phyloP scores from a whole-genome alignment of 176 grass and related monocot genomes.

The Eremochloa ophiuroides region DNA sequence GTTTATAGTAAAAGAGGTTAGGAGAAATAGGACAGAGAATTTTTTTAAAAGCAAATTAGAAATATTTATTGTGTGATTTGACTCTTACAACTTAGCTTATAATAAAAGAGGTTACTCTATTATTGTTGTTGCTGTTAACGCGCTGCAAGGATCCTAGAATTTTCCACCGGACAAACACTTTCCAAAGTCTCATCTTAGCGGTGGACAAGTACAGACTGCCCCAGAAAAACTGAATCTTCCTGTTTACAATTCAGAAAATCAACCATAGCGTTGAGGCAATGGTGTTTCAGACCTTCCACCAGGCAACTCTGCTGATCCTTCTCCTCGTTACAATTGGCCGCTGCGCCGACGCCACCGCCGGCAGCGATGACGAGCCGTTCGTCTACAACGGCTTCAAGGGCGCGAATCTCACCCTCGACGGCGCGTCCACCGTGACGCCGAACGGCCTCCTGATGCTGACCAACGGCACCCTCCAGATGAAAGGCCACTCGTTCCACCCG shows the following conservation, averaged over 20 bases:
- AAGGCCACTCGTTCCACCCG: slow-evolving; percentile 48
- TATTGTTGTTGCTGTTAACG: too few relatives aligned
- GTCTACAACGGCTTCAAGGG: slow-evolving; percentile 39
- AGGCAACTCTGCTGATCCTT: neutral
- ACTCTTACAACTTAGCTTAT: too few relatives aligned
- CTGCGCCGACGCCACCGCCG: neutral
- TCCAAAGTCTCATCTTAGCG: neutral
- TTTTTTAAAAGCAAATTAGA: too few relatives aligned
- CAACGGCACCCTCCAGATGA: slow-evolving; percentile 26
- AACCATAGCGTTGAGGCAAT: neutral
- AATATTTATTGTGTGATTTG: too few relatives aligned
- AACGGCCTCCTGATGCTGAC: slow-evolving; percentile 42
- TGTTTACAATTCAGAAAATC: neutral
- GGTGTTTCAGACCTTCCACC: neutral
- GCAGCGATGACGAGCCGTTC: neutral
- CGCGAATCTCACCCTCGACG: slow-evolving; percentile 29
- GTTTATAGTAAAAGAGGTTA: too few relatives aligned
- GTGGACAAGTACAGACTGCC: neutral
- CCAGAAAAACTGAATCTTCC: neutral
- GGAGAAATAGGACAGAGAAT: too few relatives aligned
- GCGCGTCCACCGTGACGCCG: slow-evolving; percentile 19
- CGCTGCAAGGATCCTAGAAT: neutral
- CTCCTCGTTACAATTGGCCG: neutral
- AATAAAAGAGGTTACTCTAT: too few relatives aligned
- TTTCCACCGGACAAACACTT: neutral